phyloP scores from a whole-genome alignment of 2,329 filamentous ascomycete species.

The Colletotrichum sojae region DNA sequence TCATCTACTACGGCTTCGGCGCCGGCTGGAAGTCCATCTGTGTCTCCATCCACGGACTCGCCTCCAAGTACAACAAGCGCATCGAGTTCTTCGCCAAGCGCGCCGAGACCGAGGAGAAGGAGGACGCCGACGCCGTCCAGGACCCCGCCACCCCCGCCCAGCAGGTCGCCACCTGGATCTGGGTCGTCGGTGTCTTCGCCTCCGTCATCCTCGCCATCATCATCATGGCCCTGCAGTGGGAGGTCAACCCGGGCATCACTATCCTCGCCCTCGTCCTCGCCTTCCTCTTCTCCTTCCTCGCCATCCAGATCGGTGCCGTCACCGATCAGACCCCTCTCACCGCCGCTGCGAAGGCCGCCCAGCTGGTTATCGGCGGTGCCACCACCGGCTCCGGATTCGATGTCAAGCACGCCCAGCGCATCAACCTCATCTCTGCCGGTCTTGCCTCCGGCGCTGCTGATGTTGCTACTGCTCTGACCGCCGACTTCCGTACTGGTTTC shows the following conservation, averaged over 20 bases:
- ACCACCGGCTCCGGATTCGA: conserved; percentile 65
- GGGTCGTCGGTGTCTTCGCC: conserved; percentile 60
- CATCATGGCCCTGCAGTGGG: conserved; percentile 65
- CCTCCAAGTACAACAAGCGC: conserved; percentile 51
- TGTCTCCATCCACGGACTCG: conserved; percentile 47
- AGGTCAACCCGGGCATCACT: conserved; percentile 70
- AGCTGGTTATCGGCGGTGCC: conserved; percentile 72
- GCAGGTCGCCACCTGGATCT: conserved; percentile 69
- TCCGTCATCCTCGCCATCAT: conserved; percentile 68
- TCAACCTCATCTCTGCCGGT: conserved; percentile 71
- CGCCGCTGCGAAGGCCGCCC: conserved; percentile 77
- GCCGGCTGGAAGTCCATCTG: conserved; percentile 51
- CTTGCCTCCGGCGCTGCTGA: conserved; percentile 63
- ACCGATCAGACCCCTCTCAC: conserved; percentile 76
- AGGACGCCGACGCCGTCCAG: conserved; percentile 52
- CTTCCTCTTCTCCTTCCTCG: conserved; percentile 74
- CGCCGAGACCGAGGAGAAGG: conserved; percentile 51
- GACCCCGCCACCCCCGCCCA: conserved; percentile 58
- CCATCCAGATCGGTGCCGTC: conserved; percentile 72
- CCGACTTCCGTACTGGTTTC: conserved; percentile 74
- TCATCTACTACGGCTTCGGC: conserved; percentile 53
- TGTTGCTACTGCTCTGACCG: conserved; percentile 62
- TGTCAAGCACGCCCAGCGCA: conserved; percentile 64
- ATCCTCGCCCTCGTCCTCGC: conserved; percentile 69
- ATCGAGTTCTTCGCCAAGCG: conserved; percentile 53